Evolutionary conservation across 805 yeast species (phyloP).

Genomic region (Yarrowia sp.): DNA sequence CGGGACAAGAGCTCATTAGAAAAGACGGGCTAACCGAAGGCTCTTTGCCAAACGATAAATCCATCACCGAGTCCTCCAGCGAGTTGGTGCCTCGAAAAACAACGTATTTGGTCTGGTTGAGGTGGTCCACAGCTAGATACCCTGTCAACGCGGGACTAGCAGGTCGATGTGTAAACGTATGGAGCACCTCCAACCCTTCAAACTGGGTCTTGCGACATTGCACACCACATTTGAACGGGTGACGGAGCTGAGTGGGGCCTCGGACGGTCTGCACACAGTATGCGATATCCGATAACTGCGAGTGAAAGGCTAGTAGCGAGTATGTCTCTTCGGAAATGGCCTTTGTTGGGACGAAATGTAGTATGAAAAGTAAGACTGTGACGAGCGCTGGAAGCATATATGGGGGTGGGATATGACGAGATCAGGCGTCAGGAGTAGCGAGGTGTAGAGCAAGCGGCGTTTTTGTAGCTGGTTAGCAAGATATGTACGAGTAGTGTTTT

Average conservation of each 20-base stretch:
- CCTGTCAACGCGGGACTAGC: not conserved
- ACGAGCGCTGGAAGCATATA: not conserved
- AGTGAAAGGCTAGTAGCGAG: not conserved
- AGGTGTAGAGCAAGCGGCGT: not conserved
- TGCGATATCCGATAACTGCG: constrained; percentile 5
- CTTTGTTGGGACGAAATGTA: not conserved
- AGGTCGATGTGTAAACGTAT: not conserved
- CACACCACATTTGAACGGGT: constrained; percentile 8
- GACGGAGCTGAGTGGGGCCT: constrained; percentile 12
- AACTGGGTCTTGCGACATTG: constrained; percentile 8
- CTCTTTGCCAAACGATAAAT: constrained; percentile 9
- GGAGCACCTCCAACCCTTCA: constrained; percentile 3
- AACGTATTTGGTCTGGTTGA: constrained; percentile 15
- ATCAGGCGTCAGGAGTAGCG: not conserved
- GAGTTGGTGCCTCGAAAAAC: constrained; percentile 22
- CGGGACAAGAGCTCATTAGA: not conserved
- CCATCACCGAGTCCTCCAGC: constrained; percentile 8
- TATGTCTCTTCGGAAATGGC: not conserved
- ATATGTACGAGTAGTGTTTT: not conserved
- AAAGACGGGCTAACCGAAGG: not conserved
- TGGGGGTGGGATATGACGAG: too few relatives aligned
- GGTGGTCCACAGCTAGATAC: constrained; percentile 10
- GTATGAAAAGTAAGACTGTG: not conserved
- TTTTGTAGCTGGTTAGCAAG: not conserved
- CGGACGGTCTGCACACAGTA: constrained; percentile 7